These are phyloP conservation scores for Axilococcus clingmanii DNA, from an alignment of 139 green algal species.

Conservation along the genomic window DNA sequence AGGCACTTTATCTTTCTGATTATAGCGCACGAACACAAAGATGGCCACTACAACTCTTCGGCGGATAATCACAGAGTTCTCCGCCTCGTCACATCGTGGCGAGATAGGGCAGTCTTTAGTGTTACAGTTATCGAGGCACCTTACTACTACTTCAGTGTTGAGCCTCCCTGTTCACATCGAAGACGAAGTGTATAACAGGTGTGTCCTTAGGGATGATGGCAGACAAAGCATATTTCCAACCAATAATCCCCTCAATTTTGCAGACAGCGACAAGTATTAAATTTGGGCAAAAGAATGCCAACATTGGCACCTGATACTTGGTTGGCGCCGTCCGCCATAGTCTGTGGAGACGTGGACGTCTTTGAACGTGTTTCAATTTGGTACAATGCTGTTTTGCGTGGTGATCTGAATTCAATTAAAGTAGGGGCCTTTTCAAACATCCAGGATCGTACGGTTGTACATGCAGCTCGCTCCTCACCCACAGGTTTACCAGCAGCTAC, in stretches of 20 bases:
- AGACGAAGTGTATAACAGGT: constrained; percentile 33
- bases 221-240: not conserved
- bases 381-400: constrained; percentile 72
- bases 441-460: constrained; percentile 74
- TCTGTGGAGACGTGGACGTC: constrained; percentile 79
- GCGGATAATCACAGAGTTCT: no score
- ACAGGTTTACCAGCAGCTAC: constrained; percentile 72
- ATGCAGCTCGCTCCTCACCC: constrained; percentile 68
- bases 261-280: constrained; percentile 63
- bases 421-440: constrained; percentile 60
- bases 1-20: no score
- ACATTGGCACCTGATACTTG: constrained; percentile 53
- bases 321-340: constrained; percentile 72
- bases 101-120: no score
- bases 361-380: constrained; percentile 75
- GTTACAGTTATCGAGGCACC: no score
- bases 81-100: no score
- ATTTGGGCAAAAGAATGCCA: constrained; percentile 57
- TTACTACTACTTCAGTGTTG: not conserved
- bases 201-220: not conserved
- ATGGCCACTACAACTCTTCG: no score
- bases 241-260: no score
- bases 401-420: constrained; percentile 78
- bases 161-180: constrained; percentile 16
- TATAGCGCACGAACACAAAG: no score